These are phyloP conservation scores for Didymella pomorum DNA, from an alignment of 2,329 filamentous ascomycete species.

Conservation along the genomic window DNA sequence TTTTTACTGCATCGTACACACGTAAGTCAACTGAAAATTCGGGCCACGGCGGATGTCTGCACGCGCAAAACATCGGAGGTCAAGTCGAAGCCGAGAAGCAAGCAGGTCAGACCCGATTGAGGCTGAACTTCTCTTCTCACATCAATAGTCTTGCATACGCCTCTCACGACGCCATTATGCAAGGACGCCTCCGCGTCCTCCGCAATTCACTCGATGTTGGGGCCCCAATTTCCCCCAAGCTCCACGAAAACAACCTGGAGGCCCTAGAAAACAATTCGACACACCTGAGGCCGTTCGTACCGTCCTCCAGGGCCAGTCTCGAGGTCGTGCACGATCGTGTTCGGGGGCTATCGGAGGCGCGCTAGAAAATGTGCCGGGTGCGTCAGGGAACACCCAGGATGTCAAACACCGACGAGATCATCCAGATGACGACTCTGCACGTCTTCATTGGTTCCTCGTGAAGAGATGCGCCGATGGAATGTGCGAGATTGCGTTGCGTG, in stretches of 20 bases:
- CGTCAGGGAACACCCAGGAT: slow-evolving; percentile 4
- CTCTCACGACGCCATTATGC: no score
- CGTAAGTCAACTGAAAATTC: background rate
- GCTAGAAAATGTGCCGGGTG: slow-evolving; percentile 17
- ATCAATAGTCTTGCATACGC: background rate
- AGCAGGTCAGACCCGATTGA: background rate
- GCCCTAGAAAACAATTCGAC: slow-evolving; percentile 13
- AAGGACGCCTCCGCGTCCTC: background rate
- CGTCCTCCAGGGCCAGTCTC: slow-evolving; percentile 2
- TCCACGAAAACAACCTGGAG: slow-evolving; percentile 8
- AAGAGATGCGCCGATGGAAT: slow-evolving; percentile 3
- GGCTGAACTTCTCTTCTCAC: background rate
- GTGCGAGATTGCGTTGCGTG: background rate
- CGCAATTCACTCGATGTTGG: background rate
- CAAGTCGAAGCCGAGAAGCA: background rate
- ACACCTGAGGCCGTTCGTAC: slow-evolving; percentile 11
- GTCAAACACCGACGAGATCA: slow-evolving; percentile 12
- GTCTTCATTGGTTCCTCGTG: background rate
- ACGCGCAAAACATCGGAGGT: background rate
- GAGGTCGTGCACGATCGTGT: slow-evolving; percentile 6
- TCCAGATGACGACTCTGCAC: background rate
- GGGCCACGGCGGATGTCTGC: background rate
- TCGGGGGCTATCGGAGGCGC: slow-evolving; percentile 1
- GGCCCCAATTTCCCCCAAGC: slow-evolving; percentile 13
- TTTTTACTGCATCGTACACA: background rate